phyloP scores from a whole-genome alignment of 306 rosid species.

The Quercus bicolor region DNA sequence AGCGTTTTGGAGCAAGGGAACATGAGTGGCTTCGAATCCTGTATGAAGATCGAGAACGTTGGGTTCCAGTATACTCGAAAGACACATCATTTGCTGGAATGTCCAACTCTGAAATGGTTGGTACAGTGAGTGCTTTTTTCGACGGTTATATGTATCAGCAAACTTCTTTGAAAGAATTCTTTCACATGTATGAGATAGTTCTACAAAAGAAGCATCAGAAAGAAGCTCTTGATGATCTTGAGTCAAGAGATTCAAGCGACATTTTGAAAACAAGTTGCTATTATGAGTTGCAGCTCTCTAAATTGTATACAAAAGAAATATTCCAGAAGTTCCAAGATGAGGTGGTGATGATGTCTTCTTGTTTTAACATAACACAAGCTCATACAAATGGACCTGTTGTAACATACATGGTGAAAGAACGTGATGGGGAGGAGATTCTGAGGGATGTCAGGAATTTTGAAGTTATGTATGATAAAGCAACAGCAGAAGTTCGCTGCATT shows the following conservation, averaged over 20 bases:
- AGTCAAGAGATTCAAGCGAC: conserved; percentile 56
- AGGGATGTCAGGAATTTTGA: conserved; percentile 50
- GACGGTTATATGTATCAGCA: conserved; percentile 59
- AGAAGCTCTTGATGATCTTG: conserved; percentile 69
- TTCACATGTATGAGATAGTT: conserved; percentile 50
- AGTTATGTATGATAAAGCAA: conserved; percentile 76
- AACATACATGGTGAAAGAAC: conserved; percentile 72
- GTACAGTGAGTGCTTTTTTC: conserved; percentile 51
- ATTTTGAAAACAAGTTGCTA: conserved; percentile 55
- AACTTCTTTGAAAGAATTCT: conserved; percentile 76
- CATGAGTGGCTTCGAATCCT: conserved; percentile 52
- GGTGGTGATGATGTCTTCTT: conserved; percentile 67
- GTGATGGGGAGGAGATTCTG: conserved; percentile 47
- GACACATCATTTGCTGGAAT: conserved; percentile 85
- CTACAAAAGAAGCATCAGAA: conserved; percentile 48
- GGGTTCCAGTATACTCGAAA: conserved; percentile 81
- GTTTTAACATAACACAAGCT: conserved; percentile 58
- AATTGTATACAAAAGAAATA: conserved; percentile 59
- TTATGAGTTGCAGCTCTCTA: conserved; percentile 86
- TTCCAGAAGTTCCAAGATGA: conserved; percentile 83
- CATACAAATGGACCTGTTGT: conserved; percentile 56
- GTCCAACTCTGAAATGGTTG: conserved; percentile 48
- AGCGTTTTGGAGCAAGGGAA: conserved; percentile 52
- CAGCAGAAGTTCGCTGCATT: conserved; percentile 69
- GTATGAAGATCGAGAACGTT: conserved; percentile 72